Evolutionary conservation across 371 early-diverging fungal species (phyloP).

Genomic region (Actinomortierella ambigua): DNA sequence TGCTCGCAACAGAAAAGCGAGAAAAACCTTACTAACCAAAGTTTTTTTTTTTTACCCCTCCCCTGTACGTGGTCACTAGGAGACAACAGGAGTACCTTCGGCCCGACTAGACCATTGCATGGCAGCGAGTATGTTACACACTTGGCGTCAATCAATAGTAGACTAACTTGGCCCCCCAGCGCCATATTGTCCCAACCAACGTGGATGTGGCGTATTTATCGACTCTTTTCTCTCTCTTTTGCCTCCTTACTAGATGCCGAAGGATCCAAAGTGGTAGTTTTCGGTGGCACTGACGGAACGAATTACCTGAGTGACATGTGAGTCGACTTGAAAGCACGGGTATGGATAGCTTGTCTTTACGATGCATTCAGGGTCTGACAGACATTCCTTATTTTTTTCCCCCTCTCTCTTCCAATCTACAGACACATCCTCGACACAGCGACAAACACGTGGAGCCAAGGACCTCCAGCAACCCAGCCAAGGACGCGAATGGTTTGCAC

Average conservation of each 20-base stretch:
- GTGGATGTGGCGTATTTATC: background rate
- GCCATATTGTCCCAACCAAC: background rate
- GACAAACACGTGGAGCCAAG: constrained; percentile 27
- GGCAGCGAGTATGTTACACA: constrained; percentile 19
- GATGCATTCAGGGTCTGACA: too few relatives aligned
- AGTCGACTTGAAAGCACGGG: too few relatives aligned
- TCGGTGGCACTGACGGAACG: constrained; percentile 23
- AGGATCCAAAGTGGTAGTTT: constrained; percentile 30
- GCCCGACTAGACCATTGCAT: constrained; percentile 30
- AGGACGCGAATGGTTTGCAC: constrained; percentile 32
- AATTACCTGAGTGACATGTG: background rate
- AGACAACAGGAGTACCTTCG: constrained; percentile 27
- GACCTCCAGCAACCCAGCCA: constrained; percentile 7
- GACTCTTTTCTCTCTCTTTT: background rate
- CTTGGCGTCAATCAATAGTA: background rate
- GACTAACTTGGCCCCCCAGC: background rate
- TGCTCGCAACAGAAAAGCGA: background rate
- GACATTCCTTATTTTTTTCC: too few relatives aligned
- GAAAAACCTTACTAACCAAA: background rate
- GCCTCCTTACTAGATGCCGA: constrained; percentile 14
- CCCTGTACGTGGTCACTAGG: background rate
- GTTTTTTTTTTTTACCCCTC: background rate
- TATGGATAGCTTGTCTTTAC: too few relatives aligned
- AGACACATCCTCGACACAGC: constrained; percentile 31
- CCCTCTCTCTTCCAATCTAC: too few relatives aligned